Evolutionary conservation across 345 rosid species (phyloP).

Genomic region (Citrus australasica): DNA sequence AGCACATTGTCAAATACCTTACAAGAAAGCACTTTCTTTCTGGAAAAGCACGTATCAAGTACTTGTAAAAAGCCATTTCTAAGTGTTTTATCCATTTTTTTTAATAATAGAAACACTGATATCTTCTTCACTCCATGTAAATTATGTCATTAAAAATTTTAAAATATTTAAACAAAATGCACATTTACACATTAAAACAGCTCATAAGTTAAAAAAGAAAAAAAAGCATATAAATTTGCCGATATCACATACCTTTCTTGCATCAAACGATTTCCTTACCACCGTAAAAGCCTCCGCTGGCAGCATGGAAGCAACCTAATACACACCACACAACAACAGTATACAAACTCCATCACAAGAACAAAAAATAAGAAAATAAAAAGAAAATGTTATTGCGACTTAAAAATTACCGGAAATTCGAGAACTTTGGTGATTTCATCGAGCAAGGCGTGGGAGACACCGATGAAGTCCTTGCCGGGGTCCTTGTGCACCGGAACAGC

Average conservation of each 20-base stretch:
- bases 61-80: not conserved
- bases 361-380: not conserved
- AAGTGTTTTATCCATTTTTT: too few species aligned
- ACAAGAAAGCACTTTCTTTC: not conserved
- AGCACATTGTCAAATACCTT: not conserved
- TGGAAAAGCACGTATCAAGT: not conserved
- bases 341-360: not conserved
- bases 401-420: constrained; percentile 65
- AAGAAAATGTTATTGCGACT: not conserved
- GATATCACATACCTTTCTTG: constrained; percentile 60
- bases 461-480: constrained; percentile 82
- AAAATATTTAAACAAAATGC: not conserved
- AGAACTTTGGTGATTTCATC: constrained; percentile 73
- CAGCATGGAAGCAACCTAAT: constrained; percentile 83
- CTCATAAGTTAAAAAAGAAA: not conserved
- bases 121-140: not conserved
- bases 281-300: constrained; percentile 79
- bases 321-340: not conserved
- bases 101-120: too few species aligned
- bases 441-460: constrained; percentile 65
- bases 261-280: constrained; percentile 92
- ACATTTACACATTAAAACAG: not conserved
- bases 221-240: not conserved
- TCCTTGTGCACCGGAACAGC: constrained; percentile 63
- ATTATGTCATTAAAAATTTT: not conserved